Base-by-base conservation (phyloP, 345 rosid species). In the Alliaria petiolata region DNA sequence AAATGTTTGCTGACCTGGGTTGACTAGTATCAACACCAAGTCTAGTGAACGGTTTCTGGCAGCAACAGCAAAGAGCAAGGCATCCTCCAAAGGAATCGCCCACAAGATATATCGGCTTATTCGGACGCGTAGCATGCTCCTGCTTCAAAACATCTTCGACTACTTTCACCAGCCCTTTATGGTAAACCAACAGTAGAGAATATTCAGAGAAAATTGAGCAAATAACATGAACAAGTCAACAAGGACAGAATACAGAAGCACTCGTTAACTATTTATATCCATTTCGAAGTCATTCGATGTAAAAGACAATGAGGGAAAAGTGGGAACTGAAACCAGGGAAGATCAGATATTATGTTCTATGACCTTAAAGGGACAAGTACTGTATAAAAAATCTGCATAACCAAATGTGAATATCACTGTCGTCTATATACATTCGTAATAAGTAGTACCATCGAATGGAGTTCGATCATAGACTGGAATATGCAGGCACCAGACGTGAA, bases 11-110 rank as follows among this genome's bases (percentile, higher is more conserved):
- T 49, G 34, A 89, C 97, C 96, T 49, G 98, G 97, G 78, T 93
- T 86, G 44, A 47, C 83, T 64, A 93, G 83, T 78, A 91, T 44
- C 40, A 91, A 36, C 43, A 91, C 86, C 60, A 93, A 81, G 78
- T 91, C 97, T 61, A 85, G 57, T 38, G 56, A 51, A 38, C 91
- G 88, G 80, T 88, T 88, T 72, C 83, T 79, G 58, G 92, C 91
- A 76, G 98, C 98, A 59, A 86, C 79, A 47, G 90, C 89, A n/a
- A 65, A 93, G 93, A 53, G 92, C 96, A 53, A 93, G 74, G 79
- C 97, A 90, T 68, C 95, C 97, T 82, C 98, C 98, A 71, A 91
- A 79, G 45, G 98, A 93, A 74, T 93, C 97, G 2, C 95, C 95
- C 7, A 89, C 86, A 43, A 93, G 73, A 85, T 87, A 85, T 33